phyloP scores from a whole-genome alignment of 2,329 filamentous ascomycete genomes.

The Xylaria sp. region DNA sequence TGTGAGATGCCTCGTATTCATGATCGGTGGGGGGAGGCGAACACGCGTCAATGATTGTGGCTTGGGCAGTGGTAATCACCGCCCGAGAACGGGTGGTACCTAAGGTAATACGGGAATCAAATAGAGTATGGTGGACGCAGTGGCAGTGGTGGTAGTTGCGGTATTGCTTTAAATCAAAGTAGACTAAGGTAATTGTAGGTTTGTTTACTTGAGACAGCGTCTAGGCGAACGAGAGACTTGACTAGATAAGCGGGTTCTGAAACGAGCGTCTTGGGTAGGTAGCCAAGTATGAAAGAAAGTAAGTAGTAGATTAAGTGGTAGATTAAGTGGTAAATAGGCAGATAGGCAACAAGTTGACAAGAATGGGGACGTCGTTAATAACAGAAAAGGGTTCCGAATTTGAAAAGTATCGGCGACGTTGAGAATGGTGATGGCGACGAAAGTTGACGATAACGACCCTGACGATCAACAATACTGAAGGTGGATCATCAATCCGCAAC shows the following conservation, averaged over 20 bases:
- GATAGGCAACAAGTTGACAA: background rate
- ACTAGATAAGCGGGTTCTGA: background rate
- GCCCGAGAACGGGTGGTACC: constrained; percentile 7
- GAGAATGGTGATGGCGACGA: background rate
- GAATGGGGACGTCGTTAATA: no score
- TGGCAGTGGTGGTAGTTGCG: background rate
- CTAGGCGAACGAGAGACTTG: background rate
- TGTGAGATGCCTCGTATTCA: constrained; percentile 32
- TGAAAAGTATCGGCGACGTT: background rate
- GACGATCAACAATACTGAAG: no score
- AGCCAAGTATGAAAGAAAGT: background rate
- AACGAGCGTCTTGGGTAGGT: background rate
- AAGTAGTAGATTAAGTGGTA: background rate
- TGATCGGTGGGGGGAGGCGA: constrained; percentile 31
- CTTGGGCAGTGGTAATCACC: constrained; percentile 34
- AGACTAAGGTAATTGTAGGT: background rate
- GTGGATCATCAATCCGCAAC: no score
- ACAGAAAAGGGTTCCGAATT: no score
- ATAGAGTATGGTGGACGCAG: constrained; percentile 1
- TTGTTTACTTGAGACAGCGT: constrained; percentile 2
- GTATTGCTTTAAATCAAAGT: background rate
- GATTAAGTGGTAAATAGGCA: background rate
- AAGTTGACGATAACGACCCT: background rate
- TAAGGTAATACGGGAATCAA: background rate
- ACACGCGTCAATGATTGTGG: constrained; percentile 39